These are phyloP conservation scores for Phytopythium ostracodes DNA, from an alignment of 352 stramenopile genomes.

Conservation along the genomic window DNA sequence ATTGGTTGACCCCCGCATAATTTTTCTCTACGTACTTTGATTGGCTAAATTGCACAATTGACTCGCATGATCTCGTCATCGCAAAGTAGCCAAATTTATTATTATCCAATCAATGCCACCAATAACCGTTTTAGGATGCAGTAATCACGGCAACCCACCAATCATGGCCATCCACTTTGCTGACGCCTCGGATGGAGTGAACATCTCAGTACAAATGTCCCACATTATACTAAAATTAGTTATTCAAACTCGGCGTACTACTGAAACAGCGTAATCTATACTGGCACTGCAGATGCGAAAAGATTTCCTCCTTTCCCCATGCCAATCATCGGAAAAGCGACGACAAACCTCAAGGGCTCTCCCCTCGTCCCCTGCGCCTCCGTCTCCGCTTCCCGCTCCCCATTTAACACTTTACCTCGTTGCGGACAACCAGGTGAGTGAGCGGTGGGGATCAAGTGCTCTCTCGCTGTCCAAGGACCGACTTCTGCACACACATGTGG, in stretches of 20 bases:
- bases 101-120: too few species aligned
- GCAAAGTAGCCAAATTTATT: neutral
- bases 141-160: neutral
- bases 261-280: neutral
- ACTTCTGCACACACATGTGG: neutral
- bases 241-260: neutral
- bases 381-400: neutral
- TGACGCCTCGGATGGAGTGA: neutral
- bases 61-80: neutral
- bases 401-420: slow-evolving; percentile 2
- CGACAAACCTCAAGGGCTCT: too few species aligned
- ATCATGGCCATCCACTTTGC: neutral
- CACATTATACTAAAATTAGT: neutral
- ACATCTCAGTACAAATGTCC: neutral
- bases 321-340: too few species aligned
- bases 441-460: neutral
- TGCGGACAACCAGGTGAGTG: neutral
- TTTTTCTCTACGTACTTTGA: too few species aligned
- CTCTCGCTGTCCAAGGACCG: neutral
- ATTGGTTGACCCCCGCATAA: too few species aligned
- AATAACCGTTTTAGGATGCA: too few species aligned
- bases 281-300: too few species aligned
- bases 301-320: neutral
- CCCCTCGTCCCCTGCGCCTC: neutral
- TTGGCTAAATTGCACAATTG: neutral